phyloP scores from a whole-genome alignment of 2,329 filamentous ascomycete species.

The Penicillium sp. region DNA sequence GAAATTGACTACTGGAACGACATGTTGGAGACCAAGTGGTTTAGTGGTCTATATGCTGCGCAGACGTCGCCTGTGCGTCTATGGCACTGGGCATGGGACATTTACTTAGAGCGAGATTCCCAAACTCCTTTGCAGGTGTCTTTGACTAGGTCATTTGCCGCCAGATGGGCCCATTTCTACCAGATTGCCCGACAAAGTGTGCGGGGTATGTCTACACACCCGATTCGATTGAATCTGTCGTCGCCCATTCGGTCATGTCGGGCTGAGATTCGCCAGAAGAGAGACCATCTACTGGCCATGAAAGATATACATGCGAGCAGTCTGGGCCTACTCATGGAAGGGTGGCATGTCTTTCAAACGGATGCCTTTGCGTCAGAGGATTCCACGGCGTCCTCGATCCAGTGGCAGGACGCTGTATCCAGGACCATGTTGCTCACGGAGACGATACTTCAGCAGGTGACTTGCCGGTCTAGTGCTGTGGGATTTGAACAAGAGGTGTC shows the following conservation, averaged over 20 bases:
- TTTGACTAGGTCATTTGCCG: constrained; percentile 28
- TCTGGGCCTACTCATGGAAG: constrained; percentile 79
- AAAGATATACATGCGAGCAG: constrained; percentile 78
- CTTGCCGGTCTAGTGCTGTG: constrained; percentile 50
- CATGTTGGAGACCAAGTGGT: constrained; percentile 69
- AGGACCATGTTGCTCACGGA: constrained; percentile 81
- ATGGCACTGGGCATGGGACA: constrained; percentile 66
- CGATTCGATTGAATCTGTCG: constrained; percentile 65
- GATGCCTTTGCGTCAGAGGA: constrained; percentile 51
- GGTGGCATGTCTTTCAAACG: constrained; percentile 65
- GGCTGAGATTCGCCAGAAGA: constrained; percentile 69
- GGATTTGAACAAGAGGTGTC: constrained; percentile 54
- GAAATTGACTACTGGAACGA: constrained; percentile 97
- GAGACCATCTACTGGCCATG: constrained; percentile 63
- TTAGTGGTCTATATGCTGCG: constrained; percentile 74
- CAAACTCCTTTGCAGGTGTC: constrained; percentile 3
- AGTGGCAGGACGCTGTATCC: constrained; percentile 70
- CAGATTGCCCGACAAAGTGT: constrained; percentile 70
- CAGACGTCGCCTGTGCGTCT: constrained; percentile 76
- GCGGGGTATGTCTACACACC: constrained; percentile 62
- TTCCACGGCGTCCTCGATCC: constrained; percentile 36
- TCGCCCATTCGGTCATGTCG: constrained; percentile 72
- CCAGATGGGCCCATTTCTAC: constrained; percentile 63
- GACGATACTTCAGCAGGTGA: constrained; percentile 68
- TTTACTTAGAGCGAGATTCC: constrained; percentile 43